Base-by-base conservation (phyloP, 768 basidiomycete species). In the Leucocoprinus sp. region DNA sequence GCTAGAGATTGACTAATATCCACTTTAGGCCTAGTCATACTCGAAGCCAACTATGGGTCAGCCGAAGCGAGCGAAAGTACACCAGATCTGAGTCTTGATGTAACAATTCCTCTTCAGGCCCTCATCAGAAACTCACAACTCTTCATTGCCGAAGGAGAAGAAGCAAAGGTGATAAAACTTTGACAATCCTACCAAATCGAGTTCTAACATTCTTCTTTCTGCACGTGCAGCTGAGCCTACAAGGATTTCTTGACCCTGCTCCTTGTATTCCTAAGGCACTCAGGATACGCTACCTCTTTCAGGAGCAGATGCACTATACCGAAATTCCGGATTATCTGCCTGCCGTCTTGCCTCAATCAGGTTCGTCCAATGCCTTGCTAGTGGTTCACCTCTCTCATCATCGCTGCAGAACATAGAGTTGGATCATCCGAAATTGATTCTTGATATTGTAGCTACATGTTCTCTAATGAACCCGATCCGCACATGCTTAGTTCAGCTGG, bases 221-320 rank as follows among this genome's bases (percentile, higher is more conserved):
- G 42, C 19, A 42, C 47, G 46, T 18, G 52, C 53, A 85, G 86
- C 68, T 79, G 48, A 75, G 78, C 21, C 69, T 95, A 31, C 81
- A 88, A 56, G 91, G 91, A n/a, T 92, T 96, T 67, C 81, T 77
- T 57, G 91, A 95, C 65, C 85, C 87, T 45, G 80, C 82, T 14
- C 81, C 86, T 11, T 78, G 78, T n/a, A 69, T 74, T 44, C 63
- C 72, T 38, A 93, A 93, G 66, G 67, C 67, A 4, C 65, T 93
- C 42, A 70, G 78, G 23, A 69, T 93, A 29, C 76, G 78, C 36
- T 93, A 93, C 64, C 64, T 74, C 37, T 96, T 93, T 70, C 72
- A 75, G 55, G 80, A 78, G 33, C 74, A 74, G 48, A 55, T 66
- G 62, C 91, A 93, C 58, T 85, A 80, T 56, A 78, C 82, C 58